phyloP scores from a whole-genome alignment of 805 yeast genomes.

The Lachancea nothofagi region DNA sequence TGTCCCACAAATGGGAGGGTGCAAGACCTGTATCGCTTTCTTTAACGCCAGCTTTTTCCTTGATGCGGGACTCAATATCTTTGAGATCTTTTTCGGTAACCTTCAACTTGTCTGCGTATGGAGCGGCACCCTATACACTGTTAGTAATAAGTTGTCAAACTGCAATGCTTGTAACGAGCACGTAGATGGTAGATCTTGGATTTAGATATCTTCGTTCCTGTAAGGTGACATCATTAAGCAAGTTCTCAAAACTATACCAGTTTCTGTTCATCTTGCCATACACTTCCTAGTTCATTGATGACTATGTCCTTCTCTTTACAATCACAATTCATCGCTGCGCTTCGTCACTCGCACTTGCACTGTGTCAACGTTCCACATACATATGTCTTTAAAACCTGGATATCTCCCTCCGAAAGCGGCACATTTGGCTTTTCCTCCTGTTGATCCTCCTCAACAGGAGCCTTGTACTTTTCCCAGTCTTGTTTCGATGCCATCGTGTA shows the following conservation, averaged over 20 bases:
- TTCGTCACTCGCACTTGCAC: background rate
- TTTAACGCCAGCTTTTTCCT: conserved; percentile 88
- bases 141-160: conserved; percentile 11
- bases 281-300: too few relatives aligned
- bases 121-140: conserved; percentile 71
- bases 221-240: too few relatives aligned
- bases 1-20: conserved; percentile 96
- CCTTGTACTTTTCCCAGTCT: conserved; percentile 96
- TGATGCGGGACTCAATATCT: conserved; percentile 77
- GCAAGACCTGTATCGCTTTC: conserved; percentile 98
- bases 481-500: conserved; percentile 86
- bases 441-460: conserved; percentile 67
- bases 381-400: conserved; percentile 92
- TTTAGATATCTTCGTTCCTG: too few relatives aligned
- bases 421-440: conserved; percentile 65
- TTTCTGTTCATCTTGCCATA: too few relatives aligned
- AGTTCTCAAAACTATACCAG: too few relatives aligned
- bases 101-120: conserved; percentile 79
- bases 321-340: background rate
- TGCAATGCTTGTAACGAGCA: too few relatives aligned
- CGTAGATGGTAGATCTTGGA: too few relatives aligned
- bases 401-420: conserved; percentile 93
- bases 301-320: too few relatives aligned
- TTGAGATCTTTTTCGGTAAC: conserved; percentile 81
- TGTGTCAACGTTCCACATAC: conserved; percentile 24